Evolutionary conservation across 2,329 filamentous ascomycete species (phyloP).

Genomic region (Karstenula rhodostoma): DNA sequence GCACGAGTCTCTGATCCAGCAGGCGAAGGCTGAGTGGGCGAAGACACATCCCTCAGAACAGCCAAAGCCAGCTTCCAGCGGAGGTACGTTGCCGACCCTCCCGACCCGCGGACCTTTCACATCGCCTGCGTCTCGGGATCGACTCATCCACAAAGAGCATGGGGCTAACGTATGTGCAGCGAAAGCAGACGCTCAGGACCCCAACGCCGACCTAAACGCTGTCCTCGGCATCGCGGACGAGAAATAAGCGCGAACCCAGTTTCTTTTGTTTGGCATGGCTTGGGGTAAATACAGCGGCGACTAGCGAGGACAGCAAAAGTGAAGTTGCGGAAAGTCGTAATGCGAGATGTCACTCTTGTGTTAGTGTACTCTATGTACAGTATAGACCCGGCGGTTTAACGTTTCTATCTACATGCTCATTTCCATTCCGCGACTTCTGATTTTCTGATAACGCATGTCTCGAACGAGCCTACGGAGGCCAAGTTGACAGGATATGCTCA

Average conservation of each 20-base stretch:
- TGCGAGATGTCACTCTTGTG: conserved; percentile 45
- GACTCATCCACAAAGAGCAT: conserved; percentile 49
- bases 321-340: conserved; percentile 24
- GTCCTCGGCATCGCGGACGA: conserved; percentile 48
- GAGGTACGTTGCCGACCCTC: conserved; percentile 32
- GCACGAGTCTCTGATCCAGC: conserved; percentile 88
- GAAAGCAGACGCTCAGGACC: conserved; percentile 75
- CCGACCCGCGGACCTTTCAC: background rate
- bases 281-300: conserved; percentile 27
- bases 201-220: conserved; percentile 93
- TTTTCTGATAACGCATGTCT: background rate
- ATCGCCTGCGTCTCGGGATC: background rate
- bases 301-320: conserved; percentile 23
- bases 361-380: conserved; percentile 53
- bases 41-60: conserved; percentile 69
- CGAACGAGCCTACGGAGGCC: background rate
- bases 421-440: background rate
- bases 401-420: conserved; percentile 45
- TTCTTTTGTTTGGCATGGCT: conserved; percentile 35
- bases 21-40: conserved; percentile 90
- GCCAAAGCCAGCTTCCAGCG: conserved; percentile 37
- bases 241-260: conserved; percentile 35
- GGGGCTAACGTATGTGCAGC: conserved; percentile 48
- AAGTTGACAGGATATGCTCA: background rate
- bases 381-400: conserved; percentile 49